Evolutionary conservation across 2,329 filamentous ascomycete species (phyloP), one percentile per base, ranked within the genome.

Genomic region (Pseudocercospora eumusae): DNA sequence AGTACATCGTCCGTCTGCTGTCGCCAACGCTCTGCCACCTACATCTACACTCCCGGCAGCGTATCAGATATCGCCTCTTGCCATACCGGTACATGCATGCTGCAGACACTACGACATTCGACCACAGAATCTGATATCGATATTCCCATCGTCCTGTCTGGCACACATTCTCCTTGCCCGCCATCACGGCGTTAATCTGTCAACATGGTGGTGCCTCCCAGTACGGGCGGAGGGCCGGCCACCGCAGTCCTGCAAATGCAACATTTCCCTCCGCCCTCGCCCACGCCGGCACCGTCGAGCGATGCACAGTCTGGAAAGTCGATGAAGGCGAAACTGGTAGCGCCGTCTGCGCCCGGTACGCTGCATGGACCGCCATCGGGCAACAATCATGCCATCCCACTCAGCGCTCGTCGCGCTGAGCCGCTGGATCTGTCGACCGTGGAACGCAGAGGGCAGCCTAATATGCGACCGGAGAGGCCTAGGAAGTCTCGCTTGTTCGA

Each of bases 361-460:
- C 59, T 74, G 45, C 73, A 75, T 56, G 72, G 72, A 44, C 75
- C 75, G 50, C 77, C 75, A 42, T 71, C 74, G n/a, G 78, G 73
- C 61, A 78, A 75, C 63, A 73, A 73, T 53, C 69, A 73, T 69
- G 73, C 70, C 56, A 83, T 84, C 33, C 86, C 87, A 56, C 79
- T 88, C 72, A 88, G 86, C 77, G 85, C 85, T 72, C 83, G 86
- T 68, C 82, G 85, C 70, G 85, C 86, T 44, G 80, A 83, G 62
- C 86, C 92, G 52, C 81, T 99, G 64, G 93, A 98, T 72, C 80
- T 98, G 69, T 87, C 86, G 56, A 96, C 92, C 0, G 95, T 99
- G 64, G 95, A 98, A 80, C 89, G 93, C 73, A 88, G 92, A 76
- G 93, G 92, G 57, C 90, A 95, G 70, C 86, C 91, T 23, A 91